These are phyloP conservation scores for Brettanomyces sp. DNA, from an alignment of 805 yeast species.

Conservation along the genomic window DNA sequence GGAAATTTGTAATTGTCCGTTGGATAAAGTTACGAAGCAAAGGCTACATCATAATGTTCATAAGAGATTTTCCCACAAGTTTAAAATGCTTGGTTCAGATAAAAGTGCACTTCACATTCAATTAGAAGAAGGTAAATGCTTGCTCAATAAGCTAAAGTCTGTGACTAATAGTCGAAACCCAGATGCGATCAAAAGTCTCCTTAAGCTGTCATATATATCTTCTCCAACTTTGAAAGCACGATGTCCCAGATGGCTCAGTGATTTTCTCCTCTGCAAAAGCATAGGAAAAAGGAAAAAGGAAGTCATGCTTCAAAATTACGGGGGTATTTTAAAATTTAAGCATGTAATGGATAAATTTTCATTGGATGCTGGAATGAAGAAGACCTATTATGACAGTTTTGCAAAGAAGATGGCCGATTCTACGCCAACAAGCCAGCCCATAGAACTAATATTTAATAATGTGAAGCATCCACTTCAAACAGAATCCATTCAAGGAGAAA, in stretches of 20 bases:
- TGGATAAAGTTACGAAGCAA: neutral
- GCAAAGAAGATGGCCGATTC: neutral
- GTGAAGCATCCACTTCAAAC: neutral
- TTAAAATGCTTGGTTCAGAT: too few species aligned
- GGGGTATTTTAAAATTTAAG: neutral
- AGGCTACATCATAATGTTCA: neutral
- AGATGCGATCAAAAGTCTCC: neutral
- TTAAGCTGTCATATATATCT: neutral
- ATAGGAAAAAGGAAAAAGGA: neutral
- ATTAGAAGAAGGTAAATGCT: too few species aligned
- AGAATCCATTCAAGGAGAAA: too few species aligned
- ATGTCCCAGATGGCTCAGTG: slow-evolving; percentile 2
- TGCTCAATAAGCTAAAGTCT: neutral
- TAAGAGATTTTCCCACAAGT: too few species aligned
- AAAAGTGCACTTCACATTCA: too few species aligned
- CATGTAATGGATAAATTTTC: slow-evolving; percentile 1
- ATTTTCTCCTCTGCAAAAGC: neutral
- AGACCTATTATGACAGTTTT: neutral
- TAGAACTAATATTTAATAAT: neutral
- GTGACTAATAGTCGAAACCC: neutral
- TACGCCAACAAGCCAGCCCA: neutral
- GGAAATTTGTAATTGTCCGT: neutral
- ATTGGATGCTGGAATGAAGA: neutral
- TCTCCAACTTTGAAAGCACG: neutral
- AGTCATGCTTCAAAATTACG: neutral